Conservation (phyloP, 176 grass and related monocot species). For the Puya raimondii region DNA sequence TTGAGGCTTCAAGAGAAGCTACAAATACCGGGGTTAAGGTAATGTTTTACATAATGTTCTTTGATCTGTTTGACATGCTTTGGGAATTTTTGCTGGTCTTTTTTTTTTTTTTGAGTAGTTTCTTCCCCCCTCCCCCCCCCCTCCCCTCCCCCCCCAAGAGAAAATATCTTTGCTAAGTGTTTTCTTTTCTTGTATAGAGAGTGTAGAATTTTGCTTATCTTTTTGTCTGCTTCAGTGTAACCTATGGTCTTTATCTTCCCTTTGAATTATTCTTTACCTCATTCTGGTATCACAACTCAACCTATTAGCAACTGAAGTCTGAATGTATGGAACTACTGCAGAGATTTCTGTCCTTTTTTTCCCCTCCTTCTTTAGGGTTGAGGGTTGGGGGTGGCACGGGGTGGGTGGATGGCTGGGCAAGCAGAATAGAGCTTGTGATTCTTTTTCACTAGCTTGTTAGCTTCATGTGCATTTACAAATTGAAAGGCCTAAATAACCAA, state of each 20-base stretch:
- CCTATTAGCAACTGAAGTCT: no score
- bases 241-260: no score
- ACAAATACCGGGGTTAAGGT: constrained; percentile 94
- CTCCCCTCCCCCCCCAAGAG: no score
- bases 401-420: no score
- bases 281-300: no score
- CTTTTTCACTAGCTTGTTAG: background rate
- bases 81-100: background rate
- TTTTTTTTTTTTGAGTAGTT: background rate
- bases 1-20: constrained; percentile 87
- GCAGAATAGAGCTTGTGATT: background rate
- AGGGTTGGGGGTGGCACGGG: no score
- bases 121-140: background rate
- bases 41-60: constrained; percentile 9
- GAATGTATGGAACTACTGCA: no score
- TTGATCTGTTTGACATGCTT: background rate
- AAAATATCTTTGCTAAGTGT: background rate
- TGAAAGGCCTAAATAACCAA: background rate
- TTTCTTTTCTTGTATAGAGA: background rate
- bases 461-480: background rate
- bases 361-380: no score
- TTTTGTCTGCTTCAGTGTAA: no score
- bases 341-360: no score
- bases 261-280: no score
- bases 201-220: no score